Evolutionary conservation across 2,329 filamentous ascomycete genomes (phyloP).

Genomic region (Zasmidium angulare): DNA sequence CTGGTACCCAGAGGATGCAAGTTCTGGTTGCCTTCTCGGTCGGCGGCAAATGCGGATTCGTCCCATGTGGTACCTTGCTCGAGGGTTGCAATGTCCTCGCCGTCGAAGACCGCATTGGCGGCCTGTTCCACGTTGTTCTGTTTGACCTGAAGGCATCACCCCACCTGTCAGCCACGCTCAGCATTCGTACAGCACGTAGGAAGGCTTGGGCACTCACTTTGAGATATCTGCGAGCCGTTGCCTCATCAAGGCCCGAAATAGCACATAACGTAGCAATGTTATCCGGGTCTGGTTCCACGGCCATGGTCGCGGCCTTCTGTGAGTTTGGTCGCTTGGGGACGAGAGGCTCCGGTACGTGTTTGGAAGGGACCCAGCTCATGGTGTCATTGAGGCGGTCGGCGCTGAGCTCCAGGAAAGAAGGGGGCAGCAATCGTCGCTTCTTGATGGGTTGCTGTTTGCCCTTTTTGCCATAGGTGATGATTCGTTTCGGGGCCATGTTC

Average conservation of each 20-base stretch:
- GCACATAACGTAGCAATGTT: constrained; percentile 25
- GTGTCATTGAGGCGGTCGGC: neutral
- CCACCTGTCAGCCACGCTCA: constrained; percentile 3
- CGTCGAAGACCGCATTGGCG: constrained; percentile 32
- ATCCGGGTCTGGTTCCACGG: constrained; percentile 26
- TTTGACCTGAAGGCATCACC: constrained; percentile 27
- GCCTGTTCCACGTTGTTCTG: constrained; percentile 31
- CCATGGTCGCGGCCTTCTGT: constrained; percentile 29
- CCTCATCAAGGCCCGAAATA: constrained; percentile 18
- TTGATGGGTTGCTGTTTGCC: constrained; percentile 3
- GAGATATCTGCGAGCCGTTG: constrained; percentile 30
- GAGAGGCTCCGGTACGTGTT: constrained; percentile 1
- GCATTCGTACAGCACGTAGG: neutral
- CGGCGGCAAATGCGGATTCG: constrained; percentile 28
- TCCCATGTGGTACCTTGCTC: constrained; percentile 30
- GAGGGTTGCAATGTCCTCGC: constrained; percentile 31
- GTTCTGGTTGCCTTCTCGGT: constrained; percentile 32
- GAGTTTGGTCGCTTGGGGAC: constrained; percentile 13
- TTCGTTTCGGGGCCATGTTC: neutral
- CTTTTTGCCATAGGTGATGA: neutral
- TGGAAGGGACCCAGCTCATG: neutral
- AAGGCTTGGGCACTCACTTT: constrained; percentile 22
- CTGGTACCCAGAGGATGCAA: constrained; percentile 32
- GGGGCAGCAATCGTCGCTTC: neutral
- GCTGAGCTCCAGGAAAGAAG: neutral